Evolutionary conservation across 116 monocot species (phyloP).

Genomic region (Zostera marina): DNA sequence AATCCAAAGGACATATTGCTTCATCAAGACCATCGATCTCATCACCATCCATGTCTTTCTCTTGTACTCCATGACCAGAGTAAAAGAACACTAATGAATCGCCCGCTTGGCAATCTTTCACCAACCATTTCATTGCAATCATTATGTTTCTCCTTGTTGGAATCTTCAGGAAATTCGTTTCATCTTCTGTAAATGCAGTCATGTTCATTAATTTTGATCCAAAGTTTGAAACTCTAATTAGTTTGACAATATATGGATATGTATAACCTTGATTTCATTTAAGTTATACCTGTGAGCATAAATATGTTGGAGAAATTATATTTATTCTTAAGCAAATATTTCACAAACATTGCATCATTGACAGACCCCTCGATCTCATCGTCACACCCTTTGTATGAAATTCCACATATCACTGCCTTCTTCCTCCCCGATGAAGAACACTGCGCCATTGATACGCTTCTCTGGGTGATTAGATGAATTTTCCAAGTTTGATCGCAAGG

Average conservation of each 20-base stretch:
- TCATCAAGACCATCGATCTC: slow-evolving; percentile 74
- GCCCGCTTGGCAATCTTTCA: slow-evolving; percentile 27
- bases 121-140: slow-evolving; percentile 70
- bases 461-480: no score
- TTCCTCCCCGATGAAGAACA: no score
- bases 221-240: no score
- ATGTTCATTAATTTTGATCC: no score
- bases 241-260: no score
- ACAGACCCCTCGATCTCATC: neutral
- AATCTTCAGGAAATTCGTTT: slow-evolving; percentile 13
- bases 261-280: no score
- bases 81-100: slow-evolving; percentile 90
- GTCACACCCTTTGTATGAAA: neutral
- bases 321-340: neutral
- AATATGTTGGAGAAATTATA: no score
- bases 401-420: slow-evolving; percentile 1
- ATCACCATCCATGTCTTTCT: slow-evolving; percentile 27
- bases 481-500: no score
- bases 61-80: slow-evolving; percentile 80
- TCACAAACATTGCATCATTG: neutral
- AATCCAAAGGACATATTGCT: slow-evolving; percentile 72
- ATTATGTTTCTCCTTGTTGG: slow-evolving; percentile 59
- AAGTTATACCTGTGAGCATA: no score
- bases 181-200: slow-evolving; percentile 26
- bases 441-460: no score